Evolutionary conservation across 331 rosid genomes (phyloP).

Genomic region (Malus hybrid): DNA sequence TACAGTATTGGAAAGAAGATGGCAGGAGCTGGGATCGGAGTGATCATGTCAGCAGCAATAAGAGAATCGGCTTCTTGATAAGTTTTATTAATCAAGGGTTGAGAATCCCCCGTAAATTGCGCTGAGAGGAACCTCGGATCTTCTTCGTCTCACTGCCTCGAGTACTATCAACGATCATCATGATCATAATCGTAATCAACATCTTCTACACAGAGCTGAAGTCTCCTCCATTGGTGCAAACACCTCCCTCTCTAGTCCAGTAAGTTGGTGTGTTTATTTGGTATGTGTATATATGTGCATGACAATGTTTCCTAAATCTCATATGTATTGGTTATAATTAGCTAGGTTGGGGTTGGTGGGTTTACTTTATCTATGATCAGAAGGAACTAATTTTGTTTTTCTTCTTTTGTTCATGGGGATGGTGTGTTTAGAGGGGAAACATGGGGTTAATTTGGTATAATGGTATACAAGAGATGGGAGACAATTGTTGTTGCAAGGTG

Average conservation of each 20-base stretch:
- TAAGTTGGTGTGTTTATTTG: constrained; percentile 22
- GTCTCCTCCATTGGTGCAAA: background rate
- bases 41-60: constrained; percentile 91
- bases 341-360: constrained; percentile 31
- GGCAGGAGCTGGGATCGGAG: constrained; percentile 75
- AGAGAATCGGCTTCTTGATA: constrained; percentile 36
- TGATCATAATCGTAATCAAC: background rate
- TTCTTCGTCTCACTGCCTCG: constrained; percentile 46
- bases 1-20: constrained; percentile 13
- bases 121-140: constrained; percentile 99
- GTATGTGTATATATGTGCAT: constrained; percentile 31
- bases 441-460: constrained; percentile 32
- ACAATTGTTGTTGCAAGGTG: constrained; percentile 23
- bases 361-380: constrained; percentile 26
- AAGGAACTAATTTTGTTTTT: constrained; percentile 29
- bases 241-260: constrained; percentile 16
- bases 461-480: constrained; percentile 36
- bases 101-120: constrained; percentile 33
- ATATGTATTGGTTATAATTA: constrained; percentile 11
- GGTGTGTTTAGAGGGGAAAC: constrained; percentile 2
- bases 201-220: constrained; percentile 1
- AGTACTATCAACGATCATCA: background rate
- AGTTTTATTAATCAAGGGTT: constrained; percentile 60
- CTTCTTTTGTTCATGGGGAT: constrained; percentile 6
- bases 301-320: constrained; percentile 8